Base-by-base conservation (phyloP, 371 early-diverging fungal species). In the Mucor circinelloides region DNA sequence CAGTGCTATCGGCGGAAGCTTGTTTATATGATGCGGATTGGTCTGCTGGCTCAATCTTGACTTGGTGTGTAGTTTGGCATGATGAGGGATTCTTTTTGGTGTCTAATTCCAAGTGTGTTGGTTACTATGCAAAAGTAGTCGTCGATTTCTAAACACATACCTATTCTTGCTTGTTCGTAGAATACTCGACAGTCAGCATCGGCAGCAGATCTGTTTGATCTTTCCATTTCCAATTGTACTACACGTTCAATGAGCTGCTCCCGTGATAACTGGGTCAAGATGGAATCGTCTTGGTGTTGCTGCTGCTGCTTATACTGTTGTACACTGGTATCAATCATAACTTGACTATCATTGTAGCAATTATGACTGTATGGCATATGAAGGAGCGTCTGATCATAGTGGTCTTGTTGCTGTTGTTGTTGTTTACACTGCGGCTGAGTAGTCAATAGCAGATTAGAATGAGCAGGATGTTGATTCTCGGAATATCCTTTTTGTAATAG, bases 221-320 rank as follows among this genome's bases (percentile, higher is more conserved):
- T 76, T 63, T 80, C 78, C 57, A 70, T 67, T 60, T 80, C 81
- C 15, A 80, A 68, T 54, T 78, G 74, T 15, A 80, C 68, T 1
- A 78, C 72, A 23, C 81, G 76, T 68, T 76, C 69, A 60, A 80
- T 80, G 25, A 80, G 65, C 61, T 80, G 70, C 38, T 72, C 72
- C 31, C 78, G 74, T 17, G 79, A 74, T 60, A 79, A 61, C 17
- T 70, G 67, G 30, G 54, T 55, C 32, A 74, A 66, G 17, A 55
- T 36, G 21, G 52, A 40, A 19, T 65, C 61, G 6, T 55, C 40
- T 34, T 58, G 28, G 13, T 55, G 55, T 0, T 15, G 40, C 40
- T 40, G 55, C 0, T 15, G 40, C 40, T 40, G 40, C 40, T 40
- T 40, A 17, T 40, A 40, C 15, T 56, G 30, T 30, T 55, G 55